A percentile compares a stretch with the other conserved stretches of the same genome.
These are phyloP conservation scores for Lepidium didymum DNA, from an alignment of 345 rosid genomes.

Conservation along the genomic window DNA sequence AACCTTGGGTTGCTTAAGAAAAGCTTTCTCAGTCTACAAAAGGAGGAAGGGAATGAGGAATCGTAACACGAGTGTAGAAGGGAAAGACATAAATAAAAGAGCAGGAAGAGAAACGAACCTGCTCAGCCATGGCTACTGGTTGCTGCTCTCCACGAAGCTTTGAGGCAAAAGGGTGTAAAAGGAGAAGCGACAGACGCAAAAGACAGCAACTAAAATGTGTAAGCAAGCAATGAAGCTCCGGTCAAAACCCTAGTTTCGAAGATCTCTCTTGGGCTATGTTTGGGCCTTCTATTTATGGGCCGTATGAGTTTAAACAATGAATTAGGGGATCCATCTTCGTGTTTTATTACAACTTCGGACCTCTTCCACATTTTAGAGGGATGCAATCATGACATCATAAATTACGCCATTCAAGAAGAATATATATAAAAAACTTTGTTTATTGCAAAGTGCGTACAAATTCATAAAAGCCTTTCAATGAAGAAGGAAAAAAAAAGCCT, in stretches of 20 bases:
- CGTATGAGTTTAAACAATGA: too few species aligned
- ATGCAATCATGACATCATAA: not conserved
- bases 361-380: not conserved
- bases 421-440: too few species aligned
- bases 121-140: conserved; percentile 33
- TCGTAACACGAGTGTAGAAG: not conserved
- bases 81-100: not conserved
- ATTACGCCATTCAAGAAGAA: not conserved
- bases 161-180: not conserved
- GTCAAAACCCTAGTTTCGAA: conserved; percentile 19
- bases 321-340: not conserved
- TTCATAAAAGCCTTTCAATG: not conserved
- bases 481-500: too few species aligned
- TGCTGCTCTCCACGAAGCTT: conserved; percentile 7
- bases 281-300: conserved; percentile 20
- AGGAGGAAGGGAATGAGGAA: not conserved
- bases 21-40: conserved; percentile 74
- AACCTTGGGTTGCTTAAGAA: conserved; percentile 76
- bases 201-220: not conserved
- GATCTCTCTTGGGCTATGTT: not conserved
- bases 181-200: not conserved
- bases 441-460: not conserved
- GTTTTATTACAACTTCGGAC: not conserved
- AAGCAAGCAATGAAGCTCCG: not conserved
- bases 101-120: not conserved